Base-by-base conservation (phyloP, 192 early-diverging fungal genomes). In the Backusella mclennaniae region DNA sequence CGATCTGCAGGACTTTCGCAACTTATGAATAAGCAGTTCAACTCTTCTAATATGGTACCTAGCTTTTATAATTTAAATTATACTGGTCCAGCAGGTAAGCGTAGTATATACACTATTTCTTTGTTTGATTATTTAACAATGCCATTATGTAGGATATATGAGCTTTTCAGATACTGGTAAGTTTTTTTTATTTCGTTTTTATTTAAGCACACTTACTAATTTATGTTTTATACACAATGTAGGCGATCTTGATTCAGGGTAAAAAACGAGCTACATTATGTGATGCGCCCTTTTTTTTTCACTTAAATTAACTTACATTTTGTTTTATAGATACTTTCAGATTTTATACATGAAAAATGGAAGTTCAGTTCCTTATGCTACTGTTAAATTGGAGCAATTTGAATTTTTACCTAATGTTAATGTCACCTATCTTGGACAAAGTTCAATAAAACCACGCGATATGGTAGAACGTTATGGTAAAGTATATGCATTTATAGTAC, bases 21-120 rank as follows among this genome's bases (percentile, higher is more conserved):
- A 26, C 63, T 81, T 17, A 12, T 3, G 19, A 31, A 19, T 29
- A 23, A 35, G 1, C 67, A 26, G 12, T 81, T 81, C 35, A 74
- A 81, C 69, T 53, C 59, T 12, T 38, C 86, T 80, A 31, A 85
- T 8, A 73, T 87, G 67, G 74, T 15, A 17, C 85, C 85, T 14
- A 19, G 52, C 4, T 73, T 71, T 38, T 80, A 83, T 73, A 87
- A 85, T 52, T 73, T 80, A 41, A 82, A 85, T 35, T 87, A 85
- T 41, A 82, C 77, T 4, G 86, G 86, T 3, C 86, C 86, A 44
- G 80, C 78, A 12, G 85, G 85, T 29, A 78, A 74, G 1, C 17
- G 6, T 39, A 70, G 33, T 29, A 46, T 31, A 41, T 38, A 41
- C 5, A 71, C 19, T 17, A 19, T 15, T 19, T 21, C 9, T 38